These are phyloP conservation scores for Glaciozyma antarctica DNA, from an alignment of 768 basidiomycete genomes.

Conservation along the genomic window DNA sequence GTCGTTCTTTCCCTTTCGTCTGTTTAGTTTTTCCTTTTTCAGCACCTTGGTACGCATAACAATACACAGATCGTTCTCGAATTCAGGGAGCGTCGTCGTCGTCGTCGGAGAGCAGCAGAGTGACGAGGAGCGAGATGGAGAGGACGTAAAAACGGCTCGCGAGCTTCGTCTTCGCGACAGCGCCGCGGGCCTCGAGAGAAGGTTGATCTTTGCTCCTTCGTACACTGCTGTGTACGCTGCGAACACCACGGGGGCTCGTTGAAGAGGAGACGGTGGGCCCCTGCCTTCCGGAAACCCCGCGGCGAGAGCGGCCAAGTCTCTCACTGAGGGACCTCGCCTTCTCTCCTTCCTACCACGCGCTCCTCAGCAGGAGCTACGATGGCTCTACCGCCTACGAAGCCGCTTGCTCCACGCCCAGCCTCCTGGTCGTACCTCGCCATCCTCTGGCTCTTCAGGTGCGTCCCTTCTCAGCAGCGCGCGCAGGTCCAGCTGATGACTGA, in stretches of 20 bases:
- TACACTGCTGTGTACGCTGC: too few species aligned
- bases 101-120: too few species aligned
- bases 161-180: too few species aligned
- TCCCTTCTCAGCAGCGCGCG: not conserved
- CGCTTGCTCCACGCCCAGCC: not conserved
- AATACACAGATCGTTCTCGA: not conserved
- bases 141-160: too few species aligned
- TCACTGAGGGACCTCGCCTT: not conserved
- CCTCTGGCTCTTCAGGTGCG: constrained; percentile 20
- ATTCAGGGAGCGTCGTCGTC: not conserved
- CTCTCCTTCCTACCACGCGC: not conserved
- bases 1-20: not conserved
- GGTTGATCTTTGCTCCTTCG: too few species aligned
- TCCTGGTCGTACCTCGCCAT: constrained; percentile 21
- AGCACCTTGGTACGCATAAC: not conserved
- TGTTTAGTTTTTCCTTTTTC: not conserved
- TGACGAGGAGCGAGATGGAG: too few species aligned
- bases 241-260: too few species aligned
- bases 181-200: too few species aligned
- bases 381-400: not conserved
- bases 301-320: not conserved
- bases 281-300: too few species aligned
- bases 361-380: not conserved
- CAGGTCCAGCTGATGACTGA: too few species aligned
- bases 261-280: too few species aligned